Conservation (phyloP, 73 alveolate species). For the Stentor roeselii region DNA sequence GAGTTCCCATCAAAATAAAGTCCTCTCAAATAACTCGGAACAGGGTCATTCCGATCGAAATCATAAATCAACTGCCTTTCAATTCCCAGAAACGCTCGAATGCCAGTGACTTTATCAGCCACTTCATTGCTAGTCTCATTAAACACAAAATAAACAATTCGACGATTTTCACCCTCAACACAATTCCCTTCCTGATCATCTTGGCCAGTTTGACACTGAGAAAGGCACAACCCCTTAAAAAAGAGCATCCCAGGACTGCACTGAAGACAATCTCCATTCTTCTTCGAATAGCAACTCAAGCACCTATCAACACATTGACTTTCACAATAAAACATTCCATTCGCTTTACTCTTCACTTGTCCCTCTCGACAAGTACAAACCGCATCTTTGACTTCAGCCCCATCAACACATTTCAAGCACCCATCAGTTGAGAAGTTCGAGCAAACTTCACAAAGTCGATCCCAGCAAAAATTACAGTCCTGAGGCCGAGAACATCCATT, state of each 20-base stretch:
- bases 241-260: background rate
- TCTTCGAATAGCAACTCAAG: background rate
- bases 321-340: background rate
- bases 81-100: background rate
- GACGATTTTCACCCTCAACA: background rate
- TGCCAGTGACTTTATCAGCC: background rate
- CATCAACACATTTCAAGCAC: slow-evolving; percentile 12
- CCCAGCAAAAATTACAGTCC: slow-evolving; percentile 10
- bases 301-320: background rate
- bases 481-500: background rate
- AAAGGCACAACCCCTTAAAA: background rate
- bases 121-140: background rate
- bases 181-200: background rate
- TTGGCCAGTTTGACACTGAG: background rate
- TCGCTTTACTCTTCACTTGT: background rate
- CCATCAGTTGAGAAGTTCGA: background rate
- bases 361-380: background rate
- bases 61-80: background rate
- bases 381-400: background rate
- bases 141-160: background rate
- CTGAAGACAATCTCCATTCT: background rate
- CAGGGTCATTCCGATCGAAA: background rate
- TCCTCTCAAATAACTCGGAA: background rate
- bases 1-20: background rate
- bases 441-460: background rate